phyloP scores from a whole-genome alignment of 176 grass and related monocot genomes.

The Cenchrus fungigraminus region DNA sequence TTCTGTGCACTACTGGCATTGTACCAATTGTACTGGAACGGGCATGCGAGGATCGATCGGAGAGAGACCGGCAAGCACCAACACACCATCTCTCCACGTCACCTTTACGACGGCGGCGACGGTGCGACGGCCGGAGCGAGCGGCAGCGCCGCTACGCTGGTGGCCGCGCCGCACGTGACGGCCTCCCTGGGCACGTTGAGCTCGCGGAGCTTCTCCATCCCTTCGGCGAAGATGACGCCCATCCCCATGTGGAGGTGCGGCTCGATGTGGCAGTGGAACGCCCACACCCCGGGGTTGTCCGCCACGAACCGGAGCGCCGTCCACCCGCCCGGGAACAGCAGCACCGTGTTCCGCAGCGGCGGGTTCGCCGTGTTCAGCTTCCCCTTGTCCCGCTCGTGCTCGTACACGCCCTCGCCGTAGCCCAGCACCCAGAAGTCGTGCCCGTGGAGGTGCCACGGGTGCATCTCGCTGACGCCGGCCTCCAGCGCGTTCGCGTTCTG shows the following conservation, averaged over 20 bases:
- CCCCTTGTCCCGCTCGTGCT: neutral
- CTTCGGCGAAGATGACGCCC: slow-evolving; percentile 76
- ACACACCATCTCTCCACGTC: no score
- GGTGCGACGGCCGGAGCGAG: no score
- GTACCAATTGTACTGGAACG: no score
- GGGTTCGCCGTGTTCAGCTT: slow-evolving; percentile 49
- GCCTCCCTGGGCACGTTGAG: slow-evolving; percentile 55
- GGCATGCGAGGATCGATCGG: no score
- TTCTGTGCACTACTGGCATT: no score
- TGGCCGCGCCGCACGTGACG: slow-evolving; percentile 46
- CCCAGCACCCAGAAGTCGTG: slow-evolving; percentile 92
- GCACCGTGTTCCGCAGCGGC: slow-evolving; percentile 77
- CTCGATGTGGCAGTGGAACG: slow-evolving; percentile 89
- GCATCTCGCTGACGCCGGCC: slow-evolving; percentile 57
- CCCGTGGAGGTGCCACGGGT: slow-evolving; percentile 83
- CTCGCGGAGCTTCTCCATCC: slow-evolving; percentile 5
- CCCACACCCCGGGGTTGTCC: slow-evolving; percentile 77
- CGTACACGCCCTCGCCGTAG: slow-evolving; percentile 62
- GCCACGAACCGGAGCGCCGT: slow-evolving; percentile 64
- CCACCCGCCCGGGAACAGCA: slow-evolving; percentile 77
- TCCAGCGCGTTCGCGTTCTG: slow-evolving; percentile 70
- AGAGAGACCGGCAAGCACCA: no score
- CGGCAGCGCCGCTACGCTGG: no score
- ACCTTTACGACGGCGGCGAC: no score
- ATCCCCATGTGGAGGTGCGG: slow-evolving; percentile 85